Conservation (phyloP, 371 early-diverging fungal genomes). For the Mortierella sp. region DNA sequence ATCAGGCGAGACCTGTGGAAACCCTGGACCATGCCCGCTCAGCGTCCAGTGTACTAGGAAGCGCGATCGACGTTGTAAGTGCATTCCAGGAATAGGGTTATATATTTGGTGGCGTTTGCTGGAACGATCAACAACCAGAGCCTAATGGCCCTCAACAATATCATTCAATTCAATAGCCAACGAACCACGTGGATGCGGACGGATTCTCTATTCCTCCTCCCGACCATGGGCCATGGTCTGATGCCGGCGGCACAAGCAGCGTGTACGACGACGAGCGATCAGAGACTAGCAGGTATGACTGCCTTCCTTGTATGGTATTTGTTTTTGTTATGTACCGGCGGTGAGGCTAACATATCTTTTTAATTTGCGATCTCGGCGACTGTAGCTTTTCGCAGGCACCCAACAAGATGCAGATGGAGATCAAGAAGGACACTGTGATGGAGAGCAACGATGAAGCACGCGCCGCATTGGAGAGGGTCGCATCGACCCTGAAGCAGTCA, state of each 20-base stretch:
- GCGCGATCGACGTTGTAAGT: conserved; percentile 44
- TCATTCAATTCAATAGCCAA: conserved; percentile 37
- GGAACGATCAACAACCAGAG: neutral
- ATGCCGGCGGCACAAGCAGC: conserved; percentile 41
- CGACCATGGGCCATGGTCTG: conserved; percentile 64
- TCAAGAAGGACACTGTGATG: conserved; percentile 36
- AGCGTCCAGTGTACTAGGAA: conserved; percentile 37
- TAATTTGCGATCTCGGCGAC: neutral
- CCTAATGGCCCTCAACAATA: conserved; percentile 30
- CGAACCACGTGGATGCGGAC: conserved; percentile 64
- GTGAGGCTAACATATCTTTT: neutral
- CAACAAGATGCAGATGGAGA: conserved; percentile 52
- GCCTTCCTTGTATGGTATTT: neutral
- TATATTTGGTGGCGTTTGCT: neutral
- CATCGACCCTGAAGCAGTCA: conserved; percentile 45
- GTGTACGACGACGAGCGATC: conserved; percentile 49
- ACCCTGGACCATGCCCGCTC: conserved; percentile 31
- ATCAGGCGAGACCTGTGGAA: conserved; percentile 19
- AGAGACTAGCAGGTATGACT: conserved; percentile 52
- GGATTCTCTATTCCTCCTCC: conserved; percentile 69
- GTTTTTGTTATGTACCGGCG: neutral
- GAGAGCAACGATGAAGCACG: conserved; percentile 54
- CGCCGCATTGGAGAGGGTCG: conserved; percentile 45
- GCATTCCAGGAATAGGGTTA: neutral
- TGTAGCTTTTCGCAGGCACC: conserved; percentile 47